These are phyloP conservation scores for Yamagishiella unicocca DNA, from an alignment of 139 green algal genomes.

Conservation along the genomic window DNA sequence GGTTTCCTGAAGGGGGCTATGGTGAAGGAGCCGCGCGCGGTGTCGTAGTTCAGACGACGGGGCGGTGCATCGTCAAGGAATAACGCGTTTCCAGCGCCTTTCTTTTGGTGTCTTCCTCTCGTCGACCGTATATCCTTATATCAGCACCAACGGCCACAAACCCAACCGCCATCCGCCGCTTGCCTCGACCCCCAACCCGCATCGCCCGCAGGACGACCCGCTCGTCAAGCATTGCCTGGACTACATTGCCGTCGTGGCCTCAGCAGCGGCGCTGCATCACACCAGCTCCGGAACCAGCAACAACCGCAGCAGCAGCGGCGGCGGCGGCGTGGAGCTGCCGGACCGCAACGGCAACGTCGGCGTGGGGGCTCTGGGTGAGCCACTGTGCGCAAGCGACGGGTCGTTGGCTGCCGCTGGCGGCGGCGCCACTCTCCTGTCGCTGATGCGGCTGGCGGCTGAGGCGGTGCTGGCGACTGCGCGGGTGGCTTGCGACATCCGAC, in stretches of 20 bases:
- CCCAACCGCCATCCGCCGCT: too few relatives aligned
- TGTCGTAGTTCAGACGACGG: too few relatives aligned
- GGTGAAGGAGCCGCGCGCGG: too few relatives aligned
- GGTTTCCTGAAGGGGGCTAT: too few relatives aligned
- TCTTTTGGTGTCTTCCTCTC: too few relatives aligned
- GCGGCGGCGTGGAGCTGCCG: background rate
- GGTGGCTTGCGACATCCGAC: background rate
- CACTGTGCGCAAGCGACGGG: background rate
- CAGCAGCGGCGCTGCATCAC: background rate
- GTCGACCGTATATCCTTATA: too few relatives aligned
- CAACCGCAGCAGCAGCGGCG: background rate
- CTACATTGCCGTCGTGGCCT: constrained; percentile 53
- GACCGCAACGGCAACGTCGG: background rate
- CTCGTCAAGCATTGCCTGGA: constrained; percentile 61
- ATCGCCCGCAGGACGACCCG: constrained; percentile 53
- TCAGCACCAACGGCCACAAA: too few relatives aligned
- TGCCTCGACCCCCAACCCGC: too few relatives aligned
- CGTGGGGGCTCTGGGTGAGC: background rate
- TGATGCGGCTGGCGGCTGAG: constrained; percentile 13
- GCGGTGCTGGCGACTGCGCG: constrained; percentile 37
- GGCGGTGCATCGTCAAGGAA: too few relatives aligned
- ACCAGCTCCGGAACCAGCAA: background rate
- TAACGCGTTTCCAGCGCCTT: too few relatives aligned
- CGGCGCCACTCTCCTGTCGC: background rate
- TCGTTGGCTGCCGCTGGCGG: background rate